Evolutionary conservation across 192 early-diverging fungal species (phyloP).

Genomic region (Phlyctochytrium planicorne): DNA sequence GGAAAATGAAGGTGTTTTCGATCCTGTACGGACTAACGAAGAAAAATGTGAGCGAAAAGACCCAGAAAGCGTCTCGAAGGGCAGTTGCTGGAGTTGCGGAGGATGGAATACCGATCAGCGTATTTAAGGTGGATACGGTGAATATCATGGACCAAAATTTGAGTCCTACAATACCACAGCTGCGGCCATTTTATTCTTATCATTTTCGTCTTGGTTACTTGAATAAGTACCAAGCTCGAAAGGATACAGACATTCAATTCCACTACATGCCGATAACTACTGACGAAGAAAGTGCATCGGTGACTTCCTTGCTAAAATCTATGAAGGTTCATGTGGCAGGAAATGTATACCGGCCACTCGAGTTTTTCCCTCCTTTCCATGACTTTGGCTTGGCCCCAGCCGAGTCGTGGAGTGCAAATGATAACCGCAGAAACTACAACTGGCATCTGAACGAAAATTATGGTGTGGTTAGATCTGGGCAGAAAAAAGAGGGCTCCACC

Average conservation of each 20-base stretch:
- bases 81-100: not conserved
- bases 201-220: constrained; percentile 53
- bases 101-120: constrained; percentile 27
- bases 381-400: constrained; percentile 57
- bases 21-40: constrained; percentile 36
- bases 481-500: not conserved
- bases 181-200: constrained; percentile 57
- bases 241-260: constrained; percentile 45
- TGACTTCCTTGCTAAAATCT: constrained; percentile 27
- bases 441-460: constrained; percentile 6
- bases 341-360: constrained; percentile 45
- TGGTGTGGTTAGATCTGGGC: not conserved
- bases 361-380: constrained; percentile 50
- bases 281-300: constrained; percentile 32
- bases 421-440: constrained; percentile 21
- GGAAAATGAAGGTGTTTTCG: constrained; percentile 52
- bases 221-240: constrained; percentile 45
- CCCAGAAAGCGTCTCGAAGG: not conserved
- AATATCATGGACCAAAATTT: constrained; percentile 24
- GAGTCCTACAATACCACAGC: constrained; percentile 37
- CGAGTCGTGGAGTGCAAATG: constrained; percentile 29
- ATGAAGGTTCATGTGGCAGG: constrained; percentile 43
- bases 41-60: constrained; percentile 9
- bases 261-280: constrained; percentile 55
- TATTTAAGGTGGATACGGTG: constrained; percentile 4